A percentile compares a stretch with the other conserved stretches of the same genome.
phyloP scores from a whole-genome alignment of 1,139 yeast genomes.

The Suhomyces yuchorum region DNA sequence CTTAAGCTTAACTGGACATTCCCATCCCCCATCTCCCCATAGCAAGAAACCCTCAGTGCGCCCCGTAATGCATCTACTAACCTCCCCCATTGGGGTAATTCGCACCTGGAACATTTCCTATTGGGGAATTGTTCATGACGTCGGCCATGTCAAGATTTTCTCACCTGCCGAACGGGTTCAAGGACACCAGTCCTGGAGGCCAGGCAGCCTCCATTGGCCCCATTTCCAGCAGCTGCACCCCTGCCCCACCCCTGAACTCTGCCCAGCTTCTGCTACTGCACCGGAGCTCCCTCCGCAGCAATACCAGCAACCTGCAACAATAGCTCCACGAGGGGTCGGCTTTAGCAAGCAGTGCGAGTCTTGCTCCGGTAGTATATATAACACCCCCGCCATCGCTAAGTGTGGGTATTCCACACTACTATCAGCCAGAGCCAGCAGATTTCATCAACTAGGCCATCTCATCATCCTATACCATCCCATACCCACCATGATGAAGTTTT shows the following conservation, averaged over 20 bases:
- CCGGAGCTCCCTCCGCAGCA: not conserved
- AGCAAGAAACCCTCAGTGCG: not conserved
- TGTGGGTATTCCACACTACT: no score
- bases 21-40: not conserved
- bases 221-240: not conserved
- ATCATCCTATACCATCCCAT: not conserved
- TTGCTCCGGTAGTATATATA: not conserved
- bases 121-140: not conserved
- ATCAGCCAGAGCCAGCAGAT: not conserved
- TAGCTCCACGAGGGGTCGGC: not conserved
- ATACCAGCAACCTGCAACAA: not conserved
- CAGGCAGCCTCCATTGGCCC: not conserved
- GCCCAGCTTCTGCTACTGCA: not conserved
- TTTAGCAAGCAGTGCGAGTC: not conserved
- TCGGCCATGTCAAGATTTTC: not conserved
- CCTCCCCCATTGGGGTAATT: not conserved
- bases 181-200: not conserved
- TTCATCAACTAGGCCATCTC: not conserved
- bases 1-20: no score
- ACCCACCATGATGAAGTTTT: slow-evolving; percentile 5
- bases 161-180: not conserved
- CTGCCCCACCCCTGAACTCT: not conserved
- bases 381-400: not conserved
- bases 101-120: not conserved
- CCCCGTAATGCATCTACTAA: not conserved